Evolutionary conservation across 2,329 filamentous ascomycete species (phyloP), one percentile per base, ranked within the genome.

Genomic region (Stemphylium beticola): DNA sequence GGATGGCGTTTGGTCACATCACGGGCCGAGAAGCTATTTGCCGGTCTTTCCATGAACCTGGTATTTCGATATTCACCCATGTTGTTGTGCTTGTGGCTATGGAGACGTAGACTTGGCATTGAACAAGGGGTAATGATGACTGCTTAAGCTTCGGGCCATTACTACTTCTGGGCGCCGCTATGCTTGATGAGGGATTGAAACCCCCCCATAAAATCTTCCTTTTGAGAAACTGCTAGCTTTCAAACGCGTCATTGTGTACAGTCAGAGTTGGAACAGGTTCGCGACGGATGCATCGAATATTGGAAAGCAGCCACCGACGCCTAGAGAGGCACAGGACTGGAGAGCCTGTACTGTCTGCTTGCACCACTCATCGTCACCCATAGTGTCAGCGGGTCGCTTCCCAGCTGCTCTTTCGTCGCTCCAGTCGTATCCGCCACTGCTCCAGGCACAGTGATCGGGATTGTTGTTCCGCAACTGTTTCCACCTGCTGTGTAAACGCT

Each of bases 381-480:
- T 8, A 76, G 62, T 1, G 74, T 77, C 34, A 76, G 52, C 5
- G 75, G 75, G 29, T 78, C 76, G 5, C 53, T 77, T n/a, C 84
- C 85, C 15, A 85, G 64, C 69, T 85, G 72, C 64, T 87, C 83
- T 31, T 74, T 76, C 1, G 74, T 76, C 32, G 77, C 78, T 26
- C 78, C 78, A 26, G 77, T 76, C 0, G 76, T 78, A 37, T 73
- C 74, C 15, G 77, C 74, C 10, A 79, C 78, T 1, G 74, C 65
- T 4, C 72, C 73, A 0, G 80, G 83, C 56, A 86, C 77, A 1
- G 83, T 86, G 15, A 86, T 78, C 0, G 84, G 83, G 43, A 86
- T 80, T 0, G 79, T 74, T 0, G 77, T 79, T 36, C 67, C 68
- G 72, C 84, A 87, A 31, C 69, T 77, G 68, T 85, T 84, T 34